phyloP scores from a whole-genome alignment of 495 filamentous ascomycete genomes.

The Neurospora intermedia region DNA sequence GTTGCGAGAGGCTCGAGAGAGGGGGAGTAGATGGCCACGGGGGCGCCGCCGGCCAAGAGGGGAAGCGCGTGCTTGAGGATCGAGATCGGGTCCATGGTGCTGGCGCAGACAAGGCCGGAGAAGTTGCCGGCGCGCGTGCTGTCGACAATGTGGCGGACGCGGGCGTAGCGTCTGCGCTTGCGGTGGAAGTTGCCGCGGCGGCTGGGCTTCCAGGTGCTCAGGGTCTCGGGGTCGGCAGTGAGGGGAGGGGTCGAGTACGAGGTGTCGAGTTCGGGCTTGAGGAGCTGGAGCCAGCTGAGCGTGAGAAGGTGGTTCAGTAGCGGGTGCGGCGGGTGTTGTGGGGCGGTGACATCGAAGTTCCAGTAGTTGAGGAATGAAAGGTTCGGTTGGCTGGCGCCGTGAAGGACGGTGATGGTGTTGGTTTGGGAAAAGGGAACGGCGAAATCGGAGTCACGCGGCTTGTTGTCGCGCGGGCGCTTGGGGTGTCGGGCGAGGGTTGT shows the following conservation, averaged over 20 bases:
- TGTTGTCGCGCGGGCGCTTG: constrained; percentile 14
- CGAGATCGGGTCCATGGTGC: constrained; percentile 64
- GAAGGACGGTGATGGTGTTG: constrained; percentile 83
- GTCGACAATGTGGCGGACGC: constrained; percentile 55
- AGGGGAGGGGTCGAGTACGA: constrained; percentile 54
- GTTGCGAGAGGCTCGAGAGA: constrained; percentile 64
- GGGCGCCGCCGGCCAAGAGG: constrained; percentile 69
- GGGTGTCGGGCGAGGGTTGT: constrained; percentile 2
- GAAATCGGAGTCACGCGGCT: constrained; percentile 23
- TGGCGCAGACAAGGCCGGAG: constrained; percentile 72
- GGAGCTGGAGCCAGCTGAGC: constrained; percentile 81
- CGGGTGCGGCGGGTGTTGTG: constrained; percentile 58
- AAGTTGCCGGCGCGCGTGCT: constrained; percentile 65
- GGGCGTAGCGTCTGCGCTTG: constrained; percentile 74
- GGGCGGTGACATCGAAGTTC: constrained; percentile 59
- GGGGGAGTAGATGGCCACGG: constrained; percentile 74
- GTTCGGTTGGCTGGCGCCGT: constrained; percentile 84
- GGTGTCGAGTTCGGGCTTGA: constrained; percentile 60
- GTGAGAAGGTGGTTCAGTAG: constrained; percentile 70
- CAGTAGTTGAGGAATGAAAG: constrained; percentile 80
- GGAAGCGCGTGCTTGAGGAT: constrained; percentile 65
- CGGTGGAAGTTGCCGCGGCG: constrained; percentile 73
- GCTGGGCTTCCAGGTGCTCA: constrained; percentile 59
- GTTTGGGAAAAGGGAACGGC: constrained; percentile 40
- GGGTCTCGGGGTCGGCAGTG: constrained; percentile 36